Evolutionary conservation across 83 land plant species (phyloP), one percentile per base, ranked within the genome.

Genomic region (Picea abies): DNA sequence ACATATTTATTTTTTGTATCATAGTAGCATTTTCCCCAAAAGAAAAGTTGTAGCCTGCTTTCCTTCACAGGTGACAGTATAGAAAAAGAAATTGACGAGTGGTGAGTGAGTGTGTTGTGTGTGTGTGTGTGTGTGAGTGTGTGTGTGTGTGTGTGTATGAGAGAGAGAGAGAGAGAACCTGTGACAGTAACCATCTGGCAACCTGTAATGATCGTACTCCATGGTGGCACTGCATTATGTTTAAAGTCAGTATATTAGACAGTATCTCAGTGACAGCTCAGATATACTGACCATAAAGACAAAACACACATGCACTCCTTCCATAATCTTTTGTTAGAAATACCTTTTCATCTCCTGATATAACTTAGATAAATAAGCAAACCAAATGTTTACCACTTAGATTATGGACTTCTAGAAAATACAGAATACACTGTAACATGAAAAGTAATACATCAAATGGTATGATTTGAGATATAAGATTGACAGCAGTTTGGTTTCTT

Each of bases 161-260:
- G 56, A 44, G 72, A 73, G 25, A 77, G 41, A 78, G 39, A 58
- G 23, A 29, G 82, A 60, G 44, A 83, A 96, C 99, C 96, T 96
- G 99, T 41, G 98, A 80, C 84, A 88, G 91, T 82, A 96, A 87
- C 99, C 98, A 96, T 68, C 88, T 83, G 20, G 99, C 96, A 35
- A 94, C 96, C 73, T 96, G 98, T 70, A 95, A 63, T 29, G 99
- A 95, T 79, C 99, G 85, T 88, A 93, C 85, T 39, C 99, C 99
- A 89, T 96, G 99, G 85, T 96, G 99, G 85, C 99, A 96, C 99
- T 96, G 97, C 83, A 78, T 56, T 25, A 52, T 52, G 4, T 9
- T 49, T 76, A 23, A n/a, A 70, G 8, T 35, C 73, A 37, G 17
- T 70, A 70, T 11, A 52, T 52, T 4, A 37, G 73, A 37, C 47